A percentile compares a stretch with the other conserved stretches of the same genome.
These are phyloP conservation scores for Trypanosoma scelopori DNA, from an alignment of 208 protist genomes.

Conservation along the genomic window DNA sequence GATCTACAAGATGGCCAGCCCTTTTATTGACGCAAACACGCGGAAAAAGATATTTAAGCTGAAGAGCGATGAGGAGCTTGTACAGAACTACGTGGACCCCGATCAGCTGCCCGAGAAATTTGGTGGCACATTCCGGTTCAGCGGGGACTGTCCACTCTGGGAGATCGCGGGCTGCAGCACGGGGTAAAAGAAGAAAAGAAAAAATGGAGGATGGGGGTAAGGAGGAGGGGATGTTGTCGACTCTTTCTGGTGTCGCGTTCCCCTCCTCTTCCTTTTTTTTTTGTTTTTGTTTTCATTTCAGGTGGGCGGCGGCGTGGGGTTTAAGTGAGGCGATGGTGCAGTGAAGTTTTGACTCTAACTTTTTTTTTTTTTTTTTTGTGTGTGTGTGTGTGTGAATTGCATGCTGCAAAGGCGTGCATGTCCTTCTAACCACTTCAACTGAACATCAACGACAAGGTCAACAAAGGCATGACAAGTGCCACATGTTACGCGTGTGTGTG, in stretches of 20 bases:
- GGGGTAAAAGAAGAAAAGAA: not conserved
- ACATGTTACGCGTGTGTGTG: not conserved
- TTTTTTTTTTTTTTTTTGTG: no score
- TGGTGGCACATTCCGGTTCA: slow-evolving; percentile 22
- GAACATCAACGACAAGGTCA: no score
- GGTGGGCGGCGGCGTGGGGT: no score
- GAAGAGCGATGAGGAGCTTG: slow-evolving; percentile 38
- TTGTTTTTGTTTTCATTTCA: no score
- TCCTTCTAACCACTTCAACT: no score
- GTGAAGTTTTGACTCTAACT: no score
- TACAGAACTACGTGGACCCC: slow-evolving; percentile 40
- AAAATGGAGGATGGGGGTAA: not conserved
- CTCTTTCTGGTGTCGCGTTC: no score
- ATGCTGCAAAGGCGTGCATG: no score
- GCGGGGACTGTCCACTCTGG: not conserved
- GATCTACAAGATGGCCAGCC: slow-evolving; percentile 33
- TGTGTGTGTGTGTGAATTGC: no score
- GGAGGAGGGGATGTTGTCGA: not conserved
- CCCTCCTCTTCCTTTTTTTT: no score
- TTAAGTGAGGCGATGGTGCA: no score
- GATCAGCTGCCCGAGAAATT: slow-evolving; percentile 37
- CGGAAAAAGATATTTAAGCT: slow-evolving; percentile 40
- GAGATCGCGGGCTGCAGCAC: not conserved
- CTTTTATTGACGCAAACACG: slow-evolving; percentile 60
- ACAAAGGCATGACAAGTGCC: no score